These are phyloP conservation scores for Fusarium continuum DNA, from an alignment of 2,329 filamentous ascomycete species.

Conservation along the genomic window DNA sequence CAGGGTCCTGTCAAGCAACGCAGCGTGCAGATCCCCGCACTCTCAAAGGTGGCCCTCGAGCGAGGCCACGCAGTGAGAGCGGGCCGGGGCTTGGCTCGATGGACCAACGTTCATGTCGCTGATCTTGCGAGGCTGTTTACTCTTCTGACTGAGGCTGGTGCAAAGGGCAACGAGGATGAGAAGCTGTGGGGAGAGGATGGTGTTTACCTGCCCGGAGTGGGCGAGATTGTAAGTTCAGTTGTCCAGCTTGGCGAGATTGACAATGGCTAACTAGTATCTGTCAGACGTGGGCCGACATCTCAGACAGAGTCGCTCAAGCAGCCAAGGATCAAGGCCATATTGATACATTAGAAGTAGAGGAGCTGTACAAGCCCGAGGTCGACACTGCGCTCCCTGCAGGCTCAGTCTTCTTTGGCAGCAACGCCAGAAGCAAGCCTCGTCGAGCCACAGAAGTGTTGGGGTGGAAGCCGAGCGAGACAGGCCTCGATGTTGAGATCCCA, in stretches of 20 bases:
- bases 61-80: conserved; percentile 46
- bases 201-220: conserved; percentile 48
- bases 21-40: conserved; percentile 53
- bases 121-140: conserved; percentile 47
- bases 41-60: conserved; percentile 48
- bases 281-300: conserved; percentile 46
- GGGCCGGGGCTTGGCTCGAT: conserved; percentile 47
- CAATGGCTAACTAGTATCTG: background rate
- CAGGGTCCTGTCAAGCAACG: conserved; percentile 51
- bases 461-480: conserved; percentile 61
- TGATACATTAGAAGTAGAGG: conserved; percentile 38
- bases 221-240: conserved; percentile 43
- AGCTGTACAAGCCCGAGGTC: conserved; percentile 53
- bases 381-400: conserved; percentile 56
- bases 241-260: no score
- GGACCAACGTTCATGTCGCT: conserved; percentile 50
- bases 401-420: conserved; percentile 63
- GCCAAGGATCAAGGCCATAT: conserved; percentile 43
- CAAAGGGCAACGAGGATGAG: conserved; percentile 27
- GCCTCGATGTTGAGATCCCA: conserved; percentile 55
- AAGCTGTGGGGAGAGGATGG: conserved; percentile 52
- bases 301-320: conserved; percentile 40
- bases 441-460: conserved; percentile 62
- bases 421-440: conserved; percentile 62
- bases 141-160: conserved; percentile 45